Conservation (phyloP, 257 asterid genomes). For the Ophiorrhiza pumila region DNA sequence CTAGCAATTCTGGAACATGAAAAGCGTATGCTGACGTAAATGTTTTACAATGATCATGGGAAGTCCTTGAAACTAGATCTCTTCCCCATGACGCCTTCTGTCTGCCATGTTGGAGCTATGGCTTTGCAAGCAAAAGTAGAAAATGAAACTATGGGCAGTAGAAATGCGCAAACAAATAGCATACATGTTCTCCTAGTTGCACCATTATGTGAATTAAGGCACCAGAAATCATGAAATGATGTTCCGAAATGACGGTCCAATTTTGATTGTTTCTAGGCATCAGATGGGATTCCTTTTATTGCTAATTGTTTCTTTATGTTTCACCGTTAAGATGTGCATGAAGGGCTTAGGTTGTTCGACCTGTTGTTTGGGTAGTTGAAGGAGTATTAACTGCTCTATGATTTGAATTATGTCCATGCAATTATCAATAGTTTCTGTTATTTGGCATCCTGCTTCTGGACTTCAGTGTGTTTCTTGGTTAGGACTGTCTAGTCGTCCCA, state of each 20-base stretch:
- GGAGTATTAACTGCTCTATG: not conserved
- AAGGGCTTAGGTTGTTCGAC: not conserved
- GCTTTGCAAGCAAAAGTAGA: not conserved
- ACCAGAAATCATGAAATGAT: not conserved
- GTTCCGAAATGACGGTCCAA: not conserved
- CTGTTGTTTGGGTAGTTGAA: not conserved
- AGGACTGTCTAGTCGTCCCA: not conserved
- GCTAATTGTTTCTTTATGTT: too few relatives aligned
- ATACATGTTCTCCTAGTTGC: not conserved
- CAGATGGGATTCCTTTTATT: too few relatives aligned
- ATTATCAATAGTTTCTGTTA: not conserved
- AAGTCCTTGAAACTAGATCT: not conserved
- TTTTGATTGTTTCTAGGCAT: too few relatives aligned
- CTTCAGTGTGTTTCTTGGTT: not conserved
- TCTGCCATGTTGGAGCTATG: not conserved
- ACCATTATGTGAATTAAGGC: not conserved
- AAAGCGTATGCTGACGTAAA: not conserved
- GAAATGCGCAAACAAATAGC: not conserved
- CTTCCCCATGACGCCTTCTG: not conserved
- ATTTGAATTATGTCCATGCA: not conserved
- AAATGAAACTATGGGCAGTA: not conserved
- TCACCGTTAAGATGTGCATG: not conserved
- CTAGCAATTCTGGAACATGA: not conserved
- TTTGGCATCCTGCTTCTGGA: not conserved
- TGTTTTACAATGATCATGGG: not conserved